Percentiles rank a stretch among this genome's conserved stretches.
Evolutionary conservation across 2,329 filamentous ascomycete species (phyloP).

Genomic region (Dendryphion nanum): DNA sequence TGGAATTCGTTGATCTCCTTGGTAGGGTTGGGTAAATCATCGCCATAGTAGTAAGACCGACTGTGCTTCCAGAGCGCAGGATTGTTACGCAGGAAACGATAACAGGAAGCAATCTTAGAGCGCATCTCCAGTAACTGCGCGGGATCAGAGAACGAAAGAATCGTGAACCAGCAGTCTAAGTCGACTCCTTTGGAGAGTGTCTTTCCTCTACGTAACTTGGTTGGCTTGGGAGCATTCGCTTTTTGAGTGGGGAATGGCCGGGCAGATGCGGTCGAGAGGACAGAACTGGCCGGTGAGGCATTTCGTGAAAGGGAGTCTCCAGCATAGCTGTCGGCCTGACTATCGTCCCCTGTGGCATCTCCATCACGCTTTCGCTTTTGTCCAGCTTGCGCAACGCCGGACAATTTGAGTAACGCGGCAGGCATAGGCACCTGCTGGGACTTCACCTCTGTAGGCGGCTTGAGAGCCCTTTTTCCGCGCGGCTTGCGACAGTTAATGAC

Average conservation of each 20-base stretch:
- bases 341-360: conserved; percentile 2
- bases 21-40: conserved; percentile 33
- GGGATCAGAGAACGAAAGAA: conserved; percentile 33
- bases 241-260: conserved; percentile 10
- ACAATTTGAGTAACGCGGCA: conserved; percentile 20
- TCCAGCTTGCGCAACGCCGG: conserved; percentile 13
- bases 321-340: background rate
- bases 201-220: conserved; percentile 27
- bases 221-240: conserved; percentile 24
- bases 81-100: conserved; percentile 33
- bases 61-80: conserved; percentile 40
- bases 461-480: conserved; percentile 22
- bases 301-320: background rate
- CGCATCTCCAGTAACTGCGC: conserved; percentile 36
- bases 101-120: conserved; percentile 33
- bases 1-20: conserved; percentile 39
- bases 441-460: conserved; percentile 23
- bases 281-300: background rate
- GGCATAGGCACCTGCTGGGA: conserved; percentile 25
- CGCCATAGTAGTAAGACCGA: conserved; percentile 32
- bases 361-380: conserved; percentile 24
- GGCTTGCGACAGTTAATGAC: conserved; percentile 36
- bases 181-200: conserved; percentile 25
- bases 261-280: too few relatives aligned
- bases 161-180: conserved; percentile 37